Percentiles rank a stretch among this genome's conserved stretches.
Conservation (phyloP, 805 yeast genomes). For the Hemisphaericaspora nanyangensis region DNA sequence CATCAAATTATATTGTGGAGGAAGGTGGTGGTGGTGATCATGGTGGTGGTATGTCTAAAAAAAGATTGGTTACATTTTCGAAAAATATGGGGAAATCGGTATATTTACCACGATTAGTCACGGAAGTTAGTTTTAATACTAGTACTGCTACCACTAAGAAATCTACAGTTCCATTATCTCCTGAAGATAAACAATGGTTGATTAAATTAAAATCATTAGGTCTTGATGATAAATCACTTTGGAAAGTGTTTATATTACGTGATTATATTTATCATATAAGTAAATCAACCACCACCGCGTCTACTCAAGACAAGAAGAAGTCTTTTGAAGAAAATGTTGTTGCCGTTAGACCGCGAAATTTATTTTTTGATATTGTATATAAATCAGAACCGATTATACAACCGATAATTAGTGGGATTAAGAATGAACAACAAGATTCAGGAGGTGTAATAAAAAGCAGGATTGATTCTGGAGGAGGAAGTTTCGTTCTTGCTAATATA, state of each 20-base stretch:
- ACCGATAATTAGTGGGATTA: slow-evolving; percentile 2
- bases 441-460: slow-evolving; percentile 5
- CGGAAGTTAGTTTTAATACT: slow-evolving; percentile 2
- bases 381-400: slow-evolving; percentile 28
- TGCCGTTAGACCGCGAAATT: slow-evolving; percentile 25
- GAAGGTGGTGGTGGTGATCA: neutral
- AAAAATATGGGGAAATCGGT: slow-evolving; percentile 36
- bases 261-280: slow-evolving; percentile 64
- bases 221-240: slow-evolving; percentile 62
- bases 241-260: slow-evolving; percentile 76
- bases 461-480: slow-evolving; percentile 11
- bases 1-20: slow-evolving; percentile 7
- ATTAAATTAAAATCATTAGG: slow-evolving; percentile 71
- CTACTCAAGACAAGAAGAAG: neutral
- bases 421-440: slow-evolving; percentile 20
- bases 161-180: slow-evolving; percentile 39
- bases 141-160: neutral
- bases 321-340: neutral
- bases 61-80: slow-evolving; percentile 23
- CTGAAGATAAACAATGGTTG: slow-evolving; percentile 72
- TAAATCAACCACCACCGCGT: slow-evolving; percentile 13
- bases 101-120: slow-evolving; percentile 20
- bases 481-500: slow-evolving; percentile 27
- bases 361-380: slow-evolving; percentile 35
- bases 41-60: slow-evolving; percentile 8